Conservation (phyloP, 1,139 yeast species). For the Debaryomyces robertsiae region DNA sequence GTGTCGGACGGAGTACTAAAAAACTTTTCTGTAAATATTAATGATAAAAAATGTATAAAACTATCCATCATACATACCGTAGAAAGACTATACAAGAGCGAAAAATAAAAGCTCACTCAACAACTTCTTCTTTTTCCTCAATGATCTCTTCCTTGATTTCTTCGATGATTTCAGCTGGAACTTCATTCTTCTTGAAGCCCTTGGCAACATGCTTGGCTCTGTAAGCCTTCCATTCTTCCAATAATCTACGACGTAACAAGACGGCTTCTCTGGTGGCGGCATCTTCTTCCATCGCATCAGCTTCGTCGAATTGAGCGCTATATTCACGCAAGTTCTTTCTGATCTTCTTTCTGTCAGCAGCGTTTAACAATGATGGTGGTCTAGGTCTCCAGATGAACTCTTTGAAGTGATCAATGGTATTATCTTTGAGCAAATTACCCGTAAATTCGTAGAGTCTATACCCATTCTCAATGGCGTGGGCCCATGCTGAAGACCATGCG, state of each 20-base stretch:
- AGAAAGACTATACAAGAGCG: slow-evolving; percentile 6
- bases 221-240: slow-evolving; percentile 87
- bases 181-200: slow-evolving; percentile 51
- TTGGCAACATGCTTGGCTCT: slow-evolving; percentile 58
- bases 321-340: slow-evolving; percentile 87
- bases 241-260: slow-evolving; percentile 76
- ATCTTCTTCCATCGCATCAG: slow-evolving; percentile 95
- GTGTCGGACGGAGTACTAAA: background rate
- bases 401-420: slow-evolving; percentile 78
- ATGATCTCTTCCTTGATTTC: slow-evolving; percentile 67
- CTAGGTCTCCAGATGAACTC: slow-evolving; percentile 98
- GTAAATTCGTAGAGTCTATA: slow-evolving; percentile 84
- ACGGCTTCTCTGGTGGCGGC: slow-evolving; percentile 90
- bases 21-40: background rate
- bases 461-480: slow-evolving; percentile 86
- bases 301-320: slow-evolving; percentile 91
- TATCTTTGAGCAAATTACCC: slow-evolving; percentile 77
- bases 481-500: slow-evolving; percentile 86
- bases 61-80: slow-evolving; percentile 2
- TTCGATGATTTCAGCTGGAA: slow-evolving; percentile 67
- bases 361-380: slow-evolving; percentile 75
- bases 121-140: slow-evolving; percentile 81
- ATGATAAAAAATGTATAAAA: slow-evolving; percentile 4
- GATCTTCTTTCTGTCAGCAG: slow-evolving; percentile 84
- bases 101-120: slow-evolving; percentile 43